Conservation (phyloP, 176 grass and related monocot species). For the Oryza meyeriana region DNA sequence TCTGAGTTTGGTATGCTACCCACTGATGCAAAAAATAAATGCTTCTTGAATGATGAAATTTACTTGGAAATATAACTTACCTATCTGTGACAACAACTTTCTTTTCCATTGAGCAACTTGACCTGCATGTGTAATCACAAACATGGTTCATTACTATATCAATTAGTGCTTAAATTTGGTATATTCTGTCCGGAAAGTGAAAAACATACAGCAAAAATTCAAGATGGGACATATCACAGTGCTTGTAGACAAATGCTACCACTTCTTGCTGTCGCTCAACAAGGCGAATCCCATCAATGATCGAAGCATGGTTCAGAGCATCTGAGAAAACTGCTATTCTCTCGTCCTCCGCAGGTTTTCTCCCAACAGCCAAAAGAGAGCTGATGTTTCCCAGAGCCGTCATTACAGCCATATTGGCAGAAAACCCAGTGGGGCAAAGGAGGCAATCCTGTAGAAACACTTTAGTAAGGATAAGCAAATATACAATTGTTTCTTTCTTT, state of each 20-base stretch:
- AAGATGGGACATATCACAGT: conserved; percentile 81
- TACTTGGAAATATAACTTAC: conserved; percentile 35
- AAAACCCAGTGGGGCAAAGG: conserved; percentile 88
- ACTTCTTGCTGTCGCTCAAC: conserved; percentile 62
- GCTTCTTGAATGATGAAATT: neutral
- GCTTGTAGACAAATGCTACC: conserved; percentile 71
- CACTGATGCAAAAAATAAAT: conserved; percentile 6
- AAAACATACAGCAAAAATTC: conserved; percentile 72
- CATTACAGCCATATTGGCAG: conserved; percentile 83
- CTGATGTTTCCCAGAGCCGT: conserved; percentile 64
- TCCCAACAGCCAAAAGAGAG: conserved; percentile 50
- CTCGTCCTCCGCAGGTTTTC: conserved; percentile 41
- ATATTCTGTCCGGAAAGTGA: conserved; percentile 14
- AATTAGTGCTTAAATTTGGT: neutral
- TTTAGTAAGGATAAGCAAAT: neutral
- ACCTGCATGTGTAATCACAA: conserved; percentile 33
- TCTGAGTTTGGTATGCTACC: neutral
- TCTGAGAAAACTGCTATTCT: conserved; percentile 87
- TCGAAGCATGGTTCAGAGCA: conserved; percentile 88
- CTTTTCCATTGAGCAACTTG: conserved; percentile 62
- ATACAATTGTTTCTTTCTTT: neutral
- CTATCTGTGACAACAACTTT: conserved; percentile 94
- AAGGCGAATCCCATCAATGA: conserved; percentile 84
- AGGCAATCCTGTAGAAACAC: conserved; percentile 60
- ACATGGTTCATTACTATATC: neutral